Conservation (phyloP, 495 filamentous ascomycete species). For the Lophiostoma macrostomum region DNA sequence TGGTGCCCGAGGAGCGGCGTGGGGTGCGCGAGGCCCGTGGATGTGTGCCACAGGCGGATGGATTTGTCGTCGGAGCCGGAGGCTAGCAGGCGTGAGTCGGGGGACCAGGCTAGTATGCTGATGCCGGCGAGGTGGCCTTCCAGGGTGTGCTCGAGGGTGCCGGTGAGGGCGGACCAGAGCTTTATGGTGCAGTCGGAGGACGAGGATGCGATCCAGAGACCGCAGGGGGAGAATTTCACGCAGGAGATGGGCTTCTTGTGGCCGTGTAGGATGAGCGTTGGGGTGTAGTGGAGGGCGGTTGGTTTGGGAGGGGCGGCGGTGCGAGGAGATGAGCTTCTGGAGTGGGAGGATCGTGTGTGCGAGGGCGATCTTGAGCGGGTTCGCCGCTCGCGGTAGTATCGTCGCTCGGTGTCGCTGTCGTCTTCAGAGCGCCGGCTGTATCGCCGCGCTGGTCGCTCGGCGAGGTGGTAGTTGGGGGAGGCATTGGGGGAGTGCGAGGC, state of each 20-base stretch:
- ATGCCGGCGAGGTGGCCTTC: constrained; percentile 91
- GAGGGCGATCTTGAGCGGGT: constrained; percentile 13
- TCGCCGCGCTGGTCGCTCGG: constrained; percentile 26
- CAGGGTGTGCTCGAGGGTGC: constrained; percentile 77
- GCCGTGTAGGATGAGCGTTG: constrained; percentile 64
- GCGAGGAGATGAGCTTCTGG: not conserved
- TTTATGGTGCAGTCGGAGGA: constrained; percentile 85
- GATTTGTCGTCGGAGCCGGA: constrained; percentile 95
- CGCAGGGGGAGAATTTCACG: constrained; percentile 87
- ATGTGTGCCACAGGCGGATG: constrained; percentile 86
- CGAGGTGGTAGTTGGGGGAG: constrained; percentile 25
- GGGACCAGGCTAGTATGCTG: constrained; percentile 85
- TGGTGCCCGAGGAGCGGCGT: constrained; percentile 79
- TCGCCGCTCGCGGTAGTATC: constrained; percentile 22
- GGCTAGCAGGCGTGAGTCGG: constrained; percentile 79
- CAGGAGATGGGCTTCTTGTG: constrained; percentile 78
- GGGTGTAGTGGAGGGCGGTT: constrained; percentile 55
- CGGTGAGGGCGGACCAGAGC: constrained; percentile 81
- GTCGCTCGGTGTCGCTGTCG: constrained; percentile 26
- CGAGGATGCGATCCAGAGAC: constrained; percentile 71
- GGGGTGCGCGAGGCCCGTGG: constrained; percentile 65
- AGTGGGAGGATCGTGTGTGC: constrained; percentile 4
- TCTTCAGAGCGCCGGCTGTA: constrained; percentile 24
- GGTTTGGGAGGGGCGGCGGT: constrained; percentile 40
- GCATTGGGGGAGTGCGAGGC: constrained; percentile 15